These are phyloP conservation scores for Cystobasidium onofrii DNA, from an alignment of 768 basidiomycete genomes.

Conservation along the genomic window DNA sequence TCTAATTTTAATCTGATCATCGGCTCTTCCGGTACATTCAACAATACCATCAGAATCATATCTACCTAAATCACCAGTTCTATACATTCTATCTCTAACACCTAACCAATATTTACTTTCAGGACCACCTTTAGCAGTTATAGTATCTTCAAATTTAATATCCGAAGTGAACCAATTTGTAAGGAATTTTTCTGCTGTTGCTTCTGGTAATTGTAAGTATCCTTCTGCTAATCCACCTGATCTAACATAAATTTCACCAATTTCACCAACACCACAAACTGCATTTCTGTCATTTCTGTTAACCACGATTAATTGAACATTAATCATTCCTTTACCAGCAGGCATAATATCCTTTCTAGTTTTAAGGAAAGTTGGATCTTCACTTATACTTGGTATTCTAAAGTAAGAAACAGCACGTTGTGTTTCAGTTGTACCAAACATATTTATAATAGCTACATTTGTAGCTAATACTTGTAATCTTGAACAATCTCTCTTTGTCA, in stretches of 20 bases:
- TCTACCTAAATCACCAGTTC: slow-evolving; percentile 90
- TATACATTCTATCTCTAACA: slow-evolving; percentile 92
- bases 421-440: slow-evolving; percentile 99
- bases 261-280: slow-evolving; percentile 86
- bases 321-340: slow-evolving; percentile 92
- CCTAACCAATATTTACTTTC: slow-evolving; percentile 86
- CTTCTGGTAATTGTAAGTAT: slow-evolving; percentile 67
- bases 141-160: slow-evolving; percentile 59
- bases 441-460: slow-evolving; percentile 93
- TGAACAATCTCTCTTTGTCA: slow-evolving; percentile 94
- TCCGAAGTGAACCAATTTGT: slow-evolving; percentile 76
- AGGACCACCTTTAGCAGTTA: slow-evolving; percentile 57
- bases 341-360: slow-evolving; percentile 97
- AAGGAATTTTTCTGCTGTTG: slow-evolving; percentile 85
- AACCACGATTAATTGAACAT: slow-evolving; percentile 92
- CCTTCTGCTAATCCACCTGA: slow-evolving; percentile 93
- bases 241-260: slow-evolving; percentile 96
- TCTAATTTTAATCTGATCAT: slow-evolving; percentile 98
- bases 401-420: slow-evolving; percentile 98
- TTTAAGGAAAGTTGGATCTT: slow-evolving; percentile 79
- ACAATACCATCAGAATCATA: slow-evolving; percentile 86
- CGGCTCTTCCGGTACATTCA: slow-evolving; percentile 92
- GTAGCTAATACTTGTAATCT: slow-evolving; percentile 84
- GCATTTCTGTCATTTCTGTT: slow-evolving; percentile 77
- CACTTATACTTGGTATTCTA: slow-evolving; percentile 70